Base-by-base conservation (phyloP, 805 yeast species). In the Wickerhamomyces subpelliculosus region DNA sequence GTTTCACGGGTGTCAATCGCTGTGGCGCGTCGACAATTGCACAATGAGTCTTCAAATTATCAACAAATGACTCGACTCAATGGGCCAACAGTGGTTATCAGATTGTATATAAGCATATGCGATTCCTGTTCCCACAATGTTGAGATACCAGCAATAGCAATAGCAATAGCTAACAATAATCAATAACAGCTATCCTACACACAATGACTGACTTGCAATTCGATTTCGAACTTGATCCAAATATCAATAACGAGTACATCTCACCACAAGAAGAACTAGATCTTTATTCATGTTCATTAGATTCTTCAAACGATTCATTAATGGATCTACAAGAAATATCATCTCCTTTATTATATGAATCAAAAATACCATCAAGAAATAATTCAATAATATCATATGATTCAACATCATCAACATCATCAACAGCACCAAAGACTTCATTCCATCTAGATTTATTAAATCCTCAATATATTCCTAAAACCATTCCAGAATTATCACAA, bases 311-410 rank as follows among this genome's bases (percentile, higher is more conserved):
- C n/a, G 37, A 33, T 5, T 45, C 55, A 7, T 21, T 49, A 10
- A 35, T 44, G 5, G 49, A 49, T 8, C n/a, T 44, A 2, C 38
- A 39, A 14, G 55, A 50, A 32, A 46, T 44, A 8, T 36, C 41
- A 16, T 50, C 56, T 14, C 58, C 58, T 4, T 40, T 54, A 14
- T 38, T 54, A 20, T 54, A 54, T 41, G 53, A 53, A 29, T 50
- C 56, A 13, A 45, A 36, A 35, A 38, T 47, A 28, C 35, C 46
- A 19, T 46, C 54, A 12, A 44, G 53, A 28, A 35, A 40, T 34
- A 37, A 40, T 34, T 43, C 49, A 21, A 33, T 42, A 17, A 45
- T 38, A 32, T 45, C 19, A 11, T 14, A 26, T 2, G 36, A 34
- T 17, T 5, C 16, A 10, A 4, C 14, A 7, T 25, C 27, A 25